These are phyloP conservation scores for Leccinellum luteum DNA, from an alignment of 768 basidiomycete genomes.

Conservation along the genomic window DNA sequence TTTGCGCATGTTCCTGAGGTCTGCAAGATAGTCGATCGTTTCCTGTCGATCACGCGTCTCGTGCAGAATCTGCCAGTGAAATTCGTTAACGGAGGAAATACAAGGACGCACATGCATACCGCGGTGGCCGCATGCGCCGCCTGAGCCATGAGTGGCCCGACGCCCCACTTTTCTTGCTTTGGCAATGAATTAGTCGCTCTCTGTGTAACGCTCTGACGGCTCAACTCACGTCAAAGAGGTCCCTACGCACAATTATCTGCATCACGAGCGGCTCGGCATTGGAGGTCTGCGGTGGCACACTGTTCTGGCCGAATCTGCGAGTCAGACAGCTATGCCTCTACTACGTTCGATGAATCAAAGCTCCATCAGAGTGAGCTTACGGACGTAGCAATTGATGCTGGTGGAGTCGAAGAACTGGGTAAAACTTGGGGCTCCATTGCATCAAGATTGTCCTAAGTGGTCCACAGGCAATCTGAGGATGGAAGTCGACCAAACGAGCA, in stretches of 20 bases:
- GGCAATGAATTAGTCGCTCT: neutral
- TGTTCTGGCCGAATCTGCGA: constrained; percentile 2
- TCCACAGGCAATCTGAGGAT: neutral
- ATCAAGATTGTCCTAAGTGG: neutral
- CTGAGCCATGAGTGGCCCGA: constrained; percentile 45
- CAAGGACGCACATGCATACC: constrained; percentile 16
- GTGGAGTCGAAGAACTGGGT: neutral
- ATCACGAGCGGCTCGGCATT: constrained; percentile 34
- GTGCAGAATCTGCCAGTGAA: constrained; percentile 35
- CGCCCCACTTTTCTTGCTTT: constrained; percentile 42
- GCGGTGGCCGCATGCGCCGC: constrained; percentile 43
- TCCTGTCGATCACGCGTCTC: constrained; percentile 37
- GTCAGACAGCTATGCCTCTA: neutral
- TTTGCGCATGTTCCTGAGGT: constrained; percentile 42
- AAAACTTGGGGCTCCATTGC: neutral
- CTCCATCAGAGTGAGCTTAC: neutral
- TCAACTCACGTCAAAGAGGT: constrained; percentile 39
- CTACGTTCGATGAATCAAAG: neutral
- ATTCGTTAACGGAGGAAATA: neutral
- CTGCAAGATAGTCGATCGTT: constrained; percentile 37
- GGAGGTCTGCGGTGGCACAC: neutral
- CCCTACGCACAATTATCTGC: constrained; percentile 44
- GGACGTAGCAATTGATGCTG: neutral
- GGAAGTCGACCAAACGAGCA: too few species aligned
- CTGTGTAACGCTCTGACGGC: neutral